Evolutionary conservation across 805 yeast species (phyloP).

Genomic region (Debaryomyces castellii): DNA sequence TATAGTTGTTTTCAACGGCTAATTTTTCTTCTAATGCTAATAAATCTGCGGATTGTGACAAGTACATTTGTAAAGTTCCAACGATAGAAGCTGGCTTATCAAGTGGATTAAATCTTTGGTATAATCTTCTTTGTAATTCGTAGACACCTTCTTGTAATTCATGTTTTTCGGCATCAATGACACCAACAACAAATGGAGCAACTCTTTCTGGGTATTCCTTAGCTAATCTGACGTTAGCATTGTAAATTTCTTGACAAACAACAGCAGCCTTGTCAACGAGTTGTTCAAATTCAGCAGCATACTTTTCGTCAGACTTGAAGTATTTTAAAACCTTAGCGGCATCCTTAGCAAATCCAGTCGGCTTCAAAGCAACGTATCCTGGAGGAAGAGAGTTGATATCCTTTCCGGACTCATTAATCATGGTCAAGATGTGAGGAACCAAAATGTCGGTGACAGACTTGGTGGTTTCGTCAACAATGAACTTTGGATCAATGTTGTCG

Average conservation of each 20-base stretch:
- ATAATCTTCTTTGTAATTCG: constrained; percentile 80
- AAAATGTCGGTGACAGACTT: constrained; percentile 66
- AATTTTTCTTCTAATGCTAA: constrained; percentile 61
- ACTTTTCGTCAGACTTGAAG: constrained; percentile 53
- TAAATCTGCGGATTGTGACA: constrained; percentile 66
- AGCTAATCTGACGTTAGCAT: constrained; percentile 51
- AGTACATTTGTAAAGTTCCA: constrained; percentile 92
- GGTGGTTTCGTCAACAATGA: constrained; percentile 62
- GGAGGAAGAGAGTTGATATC: constrained; percentile 74
- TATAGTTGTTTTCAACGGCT: constrained; percentile 62
- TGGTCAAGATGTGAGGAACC: constrained; percentile 66
- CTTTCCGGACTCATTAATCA: constrained; percentile 45
- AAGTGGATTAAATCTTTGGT: constrained; percentile 65
- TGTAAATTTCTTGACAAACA: constrained; percentile 57
- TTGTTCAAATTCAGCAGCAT: constrained; percentile 46
- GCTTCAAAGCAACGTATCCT: constrained; percentile 90
- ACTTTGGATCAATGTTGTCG: constrained; percentile 55
- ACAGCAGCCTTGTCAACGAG: constrained; percentile 65
- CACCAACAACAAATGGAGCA: constrained; percentile 72
- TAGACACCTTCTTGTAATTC: constrained; percentile 90
- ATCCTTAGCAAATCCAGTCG: constrained; percentile 80
- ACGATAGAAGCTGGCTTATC: constrained; percentile 64
- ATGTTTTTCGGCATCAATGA: constrained; percentile 89
- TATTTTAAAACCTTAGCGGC: constrained; percentile 73
- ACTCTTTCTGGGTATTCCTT: constrained; percentile 59